These are phyloP conservation scores for Tilletia caries DNA, from an alignment of 1,284 basidiomycete species.

Conservation along the genomic window DNA sequence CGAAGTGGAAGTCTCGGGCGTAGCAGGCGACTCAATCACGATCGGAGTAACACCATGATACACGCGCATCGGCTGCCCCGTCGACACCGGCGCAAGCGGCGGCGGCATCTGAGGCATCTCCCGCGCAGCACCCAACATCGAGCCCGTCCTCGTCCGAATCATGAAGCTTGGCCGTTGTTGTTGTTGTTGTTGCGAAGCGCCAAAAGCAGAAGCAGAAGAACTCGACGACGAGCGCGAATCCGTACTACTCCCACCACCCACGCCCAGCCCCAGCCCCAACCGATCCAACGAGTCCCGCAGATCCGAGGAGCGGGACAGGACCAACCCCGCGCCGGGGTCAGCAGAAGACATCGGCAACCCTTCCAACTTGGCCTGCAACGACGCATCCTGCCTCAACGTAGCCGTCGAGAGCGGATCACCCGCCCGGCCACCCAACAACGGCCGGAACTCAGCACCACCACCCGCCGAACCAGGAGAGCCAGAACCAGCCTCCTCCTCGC, in stretches of 20 bases:
- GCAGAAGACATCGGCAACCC: neutral
- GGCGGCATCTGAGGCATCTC: neutral
- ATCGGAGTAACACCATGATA: neutral
- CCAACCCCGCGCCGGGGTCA: neutral
- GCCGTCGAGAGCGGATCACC: constrained; percentile 7
- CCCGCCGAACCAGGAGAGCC: neutral
- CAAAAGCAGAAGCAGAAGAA: no score
- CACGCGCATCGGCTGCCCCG: neutral
- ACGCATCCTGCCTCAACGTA: constrained; percentile 4
- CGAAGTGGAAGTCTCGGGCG: neutral
- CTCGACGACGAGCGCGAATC: no score
- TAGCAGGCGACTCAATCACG: constrained; percentile 7
- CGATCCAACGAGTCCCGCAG: no score
- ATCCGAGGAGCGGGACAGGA: neutral
- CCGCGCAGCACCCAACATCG: neutral
- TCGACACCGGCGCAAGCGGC: neutral
- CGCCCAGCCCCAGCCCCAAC: no score
- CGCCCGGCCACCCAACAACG: neutral
- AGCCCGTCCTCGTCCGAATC: neutral
- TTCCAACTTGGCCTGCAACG: neutral
- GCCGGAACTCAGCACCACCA: neutral
- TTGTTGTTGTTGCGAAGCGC: no score
- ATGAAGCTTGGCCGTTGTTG: no score
- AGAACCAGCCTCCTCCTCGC: neutral
- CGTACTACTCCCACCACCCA: no score